These are phyloP conservation scores for Xylaria multiplex DNA, from an alignment of 2,329 filamentous ascomycete genomes.

Conservation along the genomic window DNA sequence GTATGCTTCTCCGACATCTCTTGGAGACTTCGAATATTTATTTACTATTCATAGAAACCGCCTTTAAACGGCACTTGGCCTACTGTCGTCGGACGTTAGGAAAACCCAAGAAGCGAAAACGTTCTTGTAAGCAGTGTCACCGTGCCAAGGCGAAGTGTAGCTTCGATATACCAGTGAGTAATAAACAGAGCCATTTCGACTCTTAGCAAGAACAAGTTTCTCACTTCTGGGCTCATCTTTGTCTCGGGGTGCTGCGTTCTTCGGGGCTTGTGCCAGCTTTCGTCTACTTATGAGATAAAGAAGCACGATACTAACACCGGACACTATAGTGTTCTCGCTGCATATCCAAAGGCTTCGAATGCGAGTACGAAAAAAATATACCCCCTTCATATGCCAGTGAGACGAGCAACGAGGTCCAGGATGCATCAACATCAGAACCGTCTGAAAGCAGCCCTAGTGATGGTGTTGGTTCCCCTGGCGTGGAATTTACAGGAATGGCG, in stretches of 20 bases:
- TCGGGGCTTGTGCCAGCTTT: background rate
- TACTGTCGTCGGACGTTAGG: constrained; percentile 41
- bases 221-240: background rate
- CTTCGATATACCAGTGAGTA: constrained; percentile 41
- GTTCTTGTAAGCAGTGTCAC: constrained; percentile 44
- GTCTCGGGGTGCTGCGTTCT: background rate
- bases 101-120: constrained; percentile 41
- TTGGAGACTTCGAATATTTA: background rate
- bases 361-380: constrained; percentile 40
- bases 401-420: constrained; percentile 15
- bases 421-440: constrained; percentile 18
- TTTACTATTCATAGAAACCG: constrained; percentile 36
- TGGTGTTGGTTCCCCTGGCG: constrained; percentile 3
- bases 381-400: constrained; percentile 7
- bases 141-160: constrained; percentile 44
- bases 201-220: constrained; percentile 27
- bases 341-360: constrained; percentile 37
- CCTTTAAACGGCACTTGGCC: constrained; percentile 43
- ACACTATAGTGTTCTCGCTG: constrained; percentile 38
- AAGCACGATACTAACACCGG: constrained; percentile 11
- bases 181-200: constrained; percentile 28
- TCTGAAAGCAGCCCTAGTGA: constrained; percentile 26
- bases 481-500: background rate
- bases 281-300: background rate
- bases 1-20: constrained; percentile 28